Percentiles rank a stretch among this genome's conserved stretches.
Evolutionary conservation across 2,329 filamentous ascomycete genomes (phyloP).

Genomic region (Colletotrichum costaricense): DNA sequence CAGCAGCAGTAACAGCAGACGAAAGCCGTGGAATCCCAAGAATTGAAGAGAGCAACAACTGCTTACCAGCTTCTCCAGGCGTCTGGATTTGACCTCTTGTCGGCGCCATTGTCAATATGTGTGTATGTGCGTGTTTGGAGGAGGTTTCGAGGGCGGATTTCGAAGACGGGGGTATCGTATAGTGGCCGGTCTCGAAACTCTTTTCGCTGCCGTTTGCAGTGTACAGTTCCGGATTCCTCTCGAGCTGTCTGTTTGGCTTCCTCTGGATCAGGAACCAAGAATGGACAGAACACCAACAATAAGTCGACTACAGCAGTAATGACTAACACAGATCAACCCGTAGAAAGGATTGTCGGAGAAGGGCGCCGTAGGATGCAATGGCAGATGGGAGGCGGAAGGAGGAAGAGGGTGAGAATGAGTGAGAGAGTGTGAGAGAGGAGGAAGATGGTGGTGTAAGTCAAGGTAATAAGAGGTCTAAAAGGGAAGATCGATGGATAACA

Average conservation of each 20-base stretch:
- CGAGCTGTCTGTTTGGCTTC: neutral
- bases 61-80: slow-evolving; percentile 74
- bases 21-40: neutral
- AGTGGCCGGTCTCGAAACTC: neutral
- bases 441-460: neutral
- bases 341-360: neutral
- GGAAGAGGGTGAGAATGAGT: neutral
- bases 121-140: neutral
- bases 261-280: neutral
- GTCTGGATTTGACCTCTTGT: slow-evolving; percentile 59
- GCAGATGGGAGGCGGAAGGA: neutral
- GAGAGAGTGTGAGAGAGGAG: neutral
- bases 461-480: neutral
- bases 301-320: neutral
- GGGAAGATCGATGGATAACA: neutral
- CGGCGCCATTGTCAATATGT: slow-evolving; percentile 35
- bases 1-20: neutral
- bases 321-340: slow-evolving; percentile 7
- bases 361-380: neutral
- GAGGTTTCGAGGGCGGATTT: neutral
- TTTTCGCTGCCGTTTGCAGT: neutral
- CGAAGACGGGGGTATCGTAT: slow-evolving; percentile 5
- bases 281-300: neutral
- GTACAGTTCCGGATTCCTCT: neutral
- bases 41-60: neutral